These are phyloP conservation scores for Russula griseocarnosa DNA, from an alignment of 768 basidiomycete species.

Conservation along the genomic window DNA sequence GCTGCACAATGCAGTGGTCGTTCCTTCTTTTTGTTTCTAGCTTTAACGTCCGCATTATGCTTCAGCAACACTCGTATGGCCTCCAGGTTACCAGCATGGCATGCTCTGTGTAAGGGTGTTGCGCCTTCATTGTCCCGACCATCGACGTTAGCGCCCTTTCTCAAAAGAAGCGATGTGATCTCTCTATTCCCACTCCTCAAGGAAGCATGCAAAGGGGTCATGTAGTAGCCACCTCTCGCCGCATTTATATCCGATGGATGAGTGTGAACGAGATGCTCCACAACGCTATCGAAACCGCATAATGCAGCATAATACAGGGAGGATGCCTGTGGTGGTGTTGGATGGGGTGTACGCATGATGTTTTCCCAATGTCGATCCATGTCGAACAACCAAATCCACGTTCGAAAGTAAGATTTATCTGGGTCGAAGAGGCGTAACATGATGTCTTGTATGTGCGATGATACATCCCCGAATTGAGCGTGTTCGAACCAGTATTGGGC, in stretches of 20 bases:
- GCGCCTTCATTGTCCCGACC: not conserved
- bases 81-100: not conserved
- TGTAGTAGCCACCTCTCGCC: not conserved
- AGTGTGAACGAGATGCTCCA: not conserved
- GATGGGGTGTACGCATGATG: not conserved
- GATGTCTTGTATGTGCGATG: not conserved
- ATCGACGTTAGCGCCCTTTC: not conserved
- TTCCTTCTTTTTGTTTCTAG: not conserved
- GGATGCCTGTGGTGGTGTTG: not conserved
- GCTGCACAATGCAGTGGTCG: not conserved
- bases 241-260: not conserved
- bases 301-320: slow-evolving; percentile 7
- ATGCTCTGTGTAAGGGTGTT: not conserved
- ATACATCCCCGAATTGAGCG: not conserved
- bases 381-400: slow-evolving; percentile 13
- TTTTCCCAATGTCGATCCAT: not conserved
- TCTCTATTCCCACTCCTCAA: not conserved
- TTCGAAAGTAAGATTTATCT: not conserved
- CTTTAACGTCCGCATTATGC: not conserved
- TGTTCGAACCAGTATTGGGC: slow-evolving; percentile 12
- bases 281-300: not conserved
- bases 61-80: not conserved
- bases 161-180: not conserved
- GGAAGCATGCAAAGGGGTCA: not conserved
- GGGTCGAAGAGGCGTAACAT: slow-evolving; percentile 2